phyloP scores from a whole-genome alignment of 495 filamentous ascomycete species.

The Parmelia sp. region DNA sequence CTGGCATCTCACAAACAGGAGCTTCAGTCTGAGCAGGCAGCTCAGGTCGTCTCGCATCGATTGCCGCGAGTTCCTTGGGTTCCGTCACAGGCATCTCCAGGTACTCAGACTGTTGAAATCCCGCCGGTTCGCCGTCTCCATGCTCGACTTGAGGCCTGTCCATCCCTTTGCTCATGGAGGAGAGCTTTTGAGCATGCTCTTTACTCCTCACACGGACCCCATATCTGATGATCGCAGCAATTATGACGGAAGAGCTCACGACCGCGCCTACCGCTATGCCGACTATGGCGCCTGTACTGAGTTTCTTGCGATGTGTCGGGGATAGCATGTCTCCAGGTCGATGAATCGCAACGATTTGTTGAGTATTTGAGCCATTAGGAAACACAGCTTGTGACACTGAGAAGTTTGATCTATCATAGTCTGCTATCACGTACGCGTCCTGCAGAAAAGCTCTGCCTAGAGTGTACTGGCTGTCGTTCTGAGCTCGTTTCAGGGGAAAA shows the following conservation, averaged over 20 bases:
- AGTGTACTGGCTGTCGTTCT: slow-evolving; percentile 44
- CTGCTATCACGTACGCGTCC: slow-evolving; percentile 35
- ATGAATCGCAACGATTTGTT: slow-evolving; percentile 7
- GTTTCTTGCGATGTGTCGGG: neutral
- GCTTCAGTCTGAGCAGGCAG: neutral
- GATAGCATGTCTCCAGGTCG: neutral
- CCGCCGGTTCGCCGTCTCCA: neutral
- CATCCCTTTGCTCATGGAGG: neutral
- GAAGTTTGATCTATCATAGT: slow-evolving; percentile 23
- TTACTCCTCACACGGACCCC: neutral
- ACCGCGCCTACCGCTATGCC: neutral
- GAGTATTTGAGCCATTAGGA: slow-evolving; percentile 3
- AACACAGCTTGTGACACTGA: slow-evolving; percentile 22
- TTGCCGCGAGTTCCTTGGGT: neutral
- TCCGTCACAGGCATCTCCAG: neutral
- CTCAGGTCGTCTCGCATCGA: neutral
- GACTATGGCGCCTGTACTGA: neutral
- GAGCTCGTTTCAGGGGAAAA: slow-evolving; percentile 46
- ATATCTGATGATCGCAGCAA: neutral
- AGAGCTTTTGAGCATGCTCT: neutral
- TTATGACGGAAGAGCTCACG: neutral
- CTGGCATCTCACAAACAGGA: neutral
- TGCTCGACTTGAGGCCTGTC: neutral
- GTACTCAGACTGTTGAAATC: neutral
- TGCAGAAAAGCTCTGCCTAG: slow-evolving; percentile 51